Percentiles rank a stretch among this genome's conserved stretches.
phyloP scores from a whole-genome alignment of 2,329 filamentous ascomycete species.

The Lecanicillium sp. region DNA sequence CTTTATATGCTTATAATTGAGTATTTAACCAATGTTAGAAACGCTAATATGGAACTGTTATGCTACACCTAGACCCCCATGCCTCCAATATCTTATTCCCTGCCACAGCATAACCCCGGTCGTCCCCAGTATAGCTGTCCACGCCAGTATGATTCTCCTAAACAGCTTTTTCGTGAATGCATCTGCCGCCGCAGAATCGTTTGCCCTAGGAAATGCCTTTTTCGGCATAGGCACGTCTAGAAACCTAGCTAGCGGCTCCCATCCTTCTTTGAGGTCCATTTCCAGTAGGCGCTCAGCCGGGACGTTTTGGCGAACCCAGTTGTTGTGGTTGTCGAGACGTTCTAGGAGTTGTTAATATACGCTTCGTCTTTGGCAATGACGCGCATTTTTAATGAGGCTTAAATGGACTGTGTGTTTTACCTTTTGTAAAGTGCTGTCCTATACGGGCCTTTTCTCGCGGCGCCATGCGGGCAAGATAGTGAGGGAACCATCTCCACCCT shows the following conservation, averaged over 20 bases:
- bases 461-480: conserved; percentile 1
- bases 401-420: too few relatives aligned
- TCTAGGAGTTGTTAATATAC: conserved; percentile 6
- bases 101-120: neutral
- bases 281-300: conserved; percentile 13
- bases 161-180: neutral
- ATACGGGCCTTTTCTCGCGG: neutral
- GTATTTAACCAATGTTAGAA: too few relatives aligned
- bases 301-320: conserved; percentile 7
- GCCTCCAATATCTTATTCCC: neutral
- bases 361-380: too few relatives aligned
- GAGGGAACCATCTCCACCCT: conserved; percentile 10
- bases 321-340: conserved; percentile 12
- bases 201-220: conserved; percentile 18
- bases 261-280: conserved; percentile 16
- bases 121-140: conserved; percentile 1
- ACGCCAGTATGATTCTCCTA: neutral
- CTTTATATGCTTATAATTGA: too few relatives aligned
- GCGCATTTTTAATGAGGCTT: too few relatives aligned
- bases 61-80: neutral
- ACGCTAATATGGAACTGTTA: too few relatives aligned
- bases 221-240: conserved; percentile 17
- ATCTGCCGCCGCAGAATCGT: conserved; percentile 13
- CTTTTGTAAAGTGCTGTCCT: neutral
- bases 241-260: conserved; percentile 19